A percentile compares a stretch with the other conserved stretches of the same genome.
phyloP scores from a whole-genome alignment of 164 flowering plant genomes.

The Sedum album region DNA sequence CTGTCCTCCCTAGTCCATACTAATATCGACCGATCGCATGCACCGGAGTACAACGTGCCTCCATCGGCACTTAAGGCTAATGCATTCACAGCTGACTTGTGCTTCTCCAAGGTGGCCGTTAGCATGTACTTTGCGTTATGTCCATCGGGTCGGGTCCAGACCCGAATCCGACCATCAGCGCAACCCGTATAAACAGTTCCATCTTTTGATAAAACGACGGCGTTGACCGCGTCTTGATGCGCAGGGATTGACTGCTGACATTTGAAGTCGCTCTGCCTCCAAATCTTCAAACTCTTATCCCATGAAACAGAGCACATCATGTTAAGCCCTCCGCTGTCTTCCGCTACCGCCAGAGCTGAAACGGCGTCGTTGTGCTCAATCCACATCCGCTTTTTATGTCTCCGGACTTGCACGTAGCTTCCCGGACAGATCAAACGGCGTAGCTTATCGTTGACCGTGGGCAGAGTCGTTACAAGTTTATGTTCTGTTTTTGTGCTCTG shows the following conservation, averaged over 20 bases:
- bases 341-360: conserved; percentile 45
- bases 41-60: conserved; percentile 66
- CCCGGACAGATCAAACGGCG: conserved; percentile 38
- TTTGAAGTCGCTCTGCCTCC: conserved; percentile 40
- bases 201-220: conserved; percentile 46
- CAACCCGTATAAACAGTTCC: conserved; percentile 79
- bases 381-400: conserved; percentile 71
- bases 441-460: conserved; percentile 58
- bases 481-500: conserved; percentile 17
- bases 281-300: conserved; percentile 65
- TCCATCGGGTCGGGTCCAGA: conserved; percentile 40
- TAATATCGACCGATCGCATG: conserved; percentile 80
- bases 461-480: conserved; percentile 44
- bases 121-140: conserved; percentile 25
- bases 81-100: conserved; percentile 81
- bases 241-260: conserved; percentile 64
- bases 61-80: conserved; percentile 52
- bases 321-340: conserved; percentile 10
- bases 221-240: conserved; percentile 81
- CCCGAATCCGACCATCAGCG: conserved; percentile 56
- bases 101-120: conserved; percentile 65
- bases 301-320: conserved; percentile 71
- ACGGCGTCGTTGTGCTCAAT: conserved; percentile 79
- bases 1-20: conserved; percentile 90
- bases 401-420: conserved; percentile 59